Evolutionary conservation across 2,329 filamentous ascomycete species (phyloP), one percentile per base, ranked within the genome.

Genomic region (Aspergillus hiratsukae): DNA sequence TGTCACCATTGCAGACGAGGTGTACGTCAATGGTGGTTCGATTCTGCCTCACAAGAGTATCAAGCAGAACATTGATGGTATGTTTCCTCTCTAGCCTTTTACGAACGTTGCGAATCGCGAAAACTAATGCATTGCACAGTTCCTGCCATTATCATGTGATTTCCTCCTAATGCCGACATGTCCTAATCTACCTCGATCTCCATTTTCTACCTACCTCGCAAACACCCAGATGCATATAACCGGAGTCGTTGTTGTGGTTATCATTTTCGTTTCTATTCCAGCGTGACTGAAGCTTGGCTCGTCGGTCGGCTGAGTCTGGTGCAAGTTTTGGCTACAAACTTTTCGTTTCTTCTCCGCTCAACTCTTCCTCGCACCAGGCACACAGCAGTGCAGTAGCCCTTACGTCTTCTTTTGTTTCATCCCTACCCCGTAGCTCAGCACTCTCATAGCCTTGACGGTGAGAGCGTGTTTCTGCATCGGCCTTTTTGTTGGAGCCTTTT

Each of bases 11-110:
- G 93, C 91, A 52, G 93, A 99, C 71, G 93, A 99, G 79, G 91
- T 99, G 66, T 97, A 97, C 77, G 94, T 97, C 76, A 99, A 99
- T 76, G 93, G 93, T 69, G 91, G 92, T 69, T 95, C 90, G 68
- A 88, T 99, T 61, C 81, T 99, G 63, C 93, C 93, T 6, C 93
- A 99, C 81, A 99, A 99, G 88, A 94, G 88, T 75, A 97, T 99
- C 83, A 97, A 97, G 84, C 85, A 88, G 69, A 99, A 99, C 76
- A 90, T 99, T 69, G 94, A 99, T 76, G 84, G 83, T 85, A 75
- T 77, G 81, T 74, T 54, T 11, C 40, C 19, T 45, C 5, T 19
- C 40, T 48, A 5, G 11, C 23, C 4, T n/a, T 17, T 3, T 25
- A 21, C 23, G 4, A 9, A 14, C 43, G n/a, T 23, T 14, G 5